phyloP scores from a whole-genome alignment of 1,139 yeast species.

The Kodamaea fungicola region DNA sequence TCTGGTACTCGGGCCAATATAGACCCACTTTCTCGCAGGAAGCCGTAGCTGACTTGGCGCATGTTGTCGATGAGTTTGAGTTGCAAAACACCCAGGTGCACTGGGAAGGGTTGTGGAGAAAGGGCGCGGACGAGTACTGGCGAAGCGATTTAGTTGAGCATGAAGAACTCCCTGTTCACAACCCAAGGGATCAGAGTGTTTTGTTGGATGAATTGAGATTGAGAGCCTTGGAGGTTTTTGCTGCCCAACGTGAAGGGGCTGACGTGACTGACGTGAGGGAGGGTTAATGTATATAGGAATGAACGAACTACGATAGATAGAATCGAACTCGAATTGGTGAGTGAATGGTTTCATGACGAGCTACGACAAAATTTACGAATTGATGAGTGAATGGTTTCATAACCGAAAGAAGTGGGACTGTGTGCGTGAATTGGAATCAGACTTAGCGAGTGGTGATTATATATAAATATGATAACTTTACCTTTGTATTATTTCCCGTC shows the following conservation, averaged over 20 bases:
- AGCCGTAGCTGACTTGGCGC: conserved; percentile 82
- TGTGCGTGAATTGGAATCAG: no score
- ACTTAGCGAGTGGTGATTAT: no score
- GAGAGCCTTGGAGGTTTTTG: conserved; percentile 36
- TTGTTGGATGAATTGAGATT: conserved; percentile 56
- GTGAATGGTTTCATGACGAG: no score
- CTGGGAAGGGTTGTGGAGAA: conserved; percentile 88
- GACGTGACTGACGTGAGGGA: conserved; percentile 6
- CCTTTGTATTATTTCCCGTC: no score
- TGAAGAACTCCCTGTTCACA: conserved; percentile 53
- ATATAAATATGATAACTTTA: no score
- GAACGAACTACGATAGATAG: no score
- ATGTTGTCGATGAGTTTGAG: conserved; percentile 62
- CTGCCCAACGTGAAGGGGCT: neutral
- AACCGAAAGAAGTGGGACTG: no score
- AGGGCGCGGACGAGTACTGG: conserved; percentile 75
- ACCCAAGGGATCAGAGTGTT: conserved; percentile 63
- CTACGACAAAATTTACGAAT: no score
- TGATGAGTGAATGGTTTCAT: no score
- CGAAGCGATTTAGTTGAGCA: conserved; percentile 53
- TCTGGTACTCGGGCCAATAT: conserved; percentile 83
- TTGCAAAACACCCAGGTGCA: conserved; percentile 48
- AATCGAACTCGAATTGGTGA: no score
- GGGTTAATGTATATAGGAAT: conserved; percentile 1
- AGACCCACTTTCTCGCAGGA: conserved; percentile 91